Conservation (phyloP, 495 filamentous ascomycete genomes). For the Achaetomiella virescens region DNA sequence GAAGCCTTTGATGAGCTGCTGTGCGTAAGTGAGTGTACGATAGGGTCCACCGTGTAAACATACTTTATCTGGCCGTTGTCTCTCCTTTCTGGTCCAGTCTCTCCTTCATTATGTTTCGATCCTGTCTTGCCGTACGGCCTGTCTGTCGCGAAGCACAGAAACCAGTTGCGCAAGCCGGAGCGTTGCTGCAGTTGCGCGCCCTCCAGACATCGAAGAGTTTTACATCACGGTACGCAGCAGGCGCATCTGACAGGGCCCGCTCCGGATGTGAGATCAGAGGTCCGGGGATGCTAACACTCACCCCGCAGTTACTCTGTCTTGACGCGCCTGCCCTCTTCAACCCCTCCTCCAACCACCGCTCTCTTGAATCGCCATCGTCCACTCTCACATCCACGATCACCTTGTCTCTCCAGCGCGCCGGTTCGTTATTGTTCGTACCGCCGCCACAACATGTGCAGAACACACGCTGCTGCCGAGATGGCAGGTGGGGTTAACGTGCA, state of each 20-base stretch:
- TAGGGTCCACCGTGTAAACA: constrained; percentile 20
- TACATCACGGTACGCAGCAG: constrained; percentile 18
- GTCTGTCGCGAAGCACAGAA: constrained; percentile 23
- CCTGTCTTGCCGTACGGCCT: constrained; percentile 15
- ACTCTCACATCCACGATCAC: constrained; percentile 11
- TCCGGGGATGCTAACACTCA: constrained; percentile 8
- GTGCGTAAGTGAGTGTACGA: constrained; percentile 17
- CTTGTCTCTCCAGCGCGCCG: constrained; percentile 21
- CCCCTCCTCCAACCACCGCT: background rate
- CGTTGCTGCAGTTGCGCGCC: constrained; percentile 1
- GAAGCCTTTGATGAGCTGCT: constrained; percentile 1
- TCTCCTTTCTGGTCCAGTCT: constrained; percentile 4
- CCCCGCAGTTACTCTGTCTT: constrained; percentile 24
- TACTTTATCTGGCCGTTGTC: background rate
- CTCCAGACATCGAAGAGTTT: constrained; percentile 20
- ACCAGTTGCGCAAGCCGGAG: constrained; percentile 6
- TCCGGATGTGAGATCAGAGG: background rate
- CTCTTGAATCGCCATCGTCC: constrained; percentile 12
- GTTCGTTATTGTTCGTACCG: constrained; percentile 48
- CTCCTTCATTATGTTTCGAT: constrained; percentile 25
- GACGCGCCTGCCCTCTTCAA: constrained; percentile 19
- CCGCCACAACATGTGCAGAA: constrained; percentile 52
- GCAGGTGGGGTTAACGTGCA: constrained; percentile 42
- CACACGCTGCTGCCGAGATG: constrained; percentile 38
- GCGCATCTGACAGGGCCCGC: background rate